phyloP scores from a whole-genome alignment of 169 alveolate genomes.

The Amoebophrya sp. region DNA sequence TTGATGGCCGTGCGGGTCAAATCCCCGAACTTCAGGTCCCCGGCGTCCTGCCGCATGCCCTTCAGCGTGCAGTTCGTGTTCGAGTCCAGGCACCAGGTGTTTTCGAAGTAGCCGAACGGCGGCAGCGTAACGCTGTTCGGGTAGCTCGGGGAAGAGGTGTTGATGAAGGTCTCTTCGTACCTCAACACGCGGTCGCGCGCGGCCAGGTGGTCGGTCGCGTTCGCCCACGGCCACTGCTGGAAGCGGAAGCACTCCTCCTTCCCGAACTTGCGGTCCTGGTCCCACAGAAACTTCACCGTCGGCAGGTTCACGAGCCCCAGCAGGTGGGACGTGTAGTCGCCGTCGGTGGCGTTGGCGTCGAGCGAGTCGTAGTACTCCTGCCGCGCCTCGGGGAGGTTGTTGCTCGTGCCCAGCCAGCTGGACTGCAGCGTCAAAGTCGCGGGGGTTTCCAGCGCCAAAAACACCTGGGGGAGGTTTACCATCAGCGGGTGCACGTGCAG shows the following conservation, averaged over 20 bases:
- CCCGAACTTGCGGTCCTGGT: not conserved
- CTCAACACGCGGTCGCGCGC: not conserved
- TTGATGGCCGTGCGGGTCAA: not conserved
- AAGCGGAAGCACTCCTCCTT: not conserved
- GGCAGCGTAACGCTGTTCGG: not conserved
- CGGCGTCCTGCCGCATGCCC: not conserved
- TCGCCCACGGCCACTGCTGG: not conserved
- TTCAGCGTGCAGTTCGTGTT: not conserved
- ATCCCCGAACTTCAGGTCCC: not conserved
- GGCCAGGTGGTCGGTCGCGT: not conserved
- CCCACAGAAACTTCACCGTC: not conserved
- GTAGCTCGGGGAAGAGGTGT: not conserved
- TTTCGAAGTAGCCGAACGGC: not conserved
- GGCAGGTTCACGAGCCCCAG: not conserved
- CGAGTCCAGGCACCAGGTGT: not conserved
- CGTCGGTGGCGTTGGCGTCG: not conserved
- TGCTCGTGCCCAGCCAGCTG: not conserved
- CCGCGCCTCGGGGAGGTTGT: not conserved
- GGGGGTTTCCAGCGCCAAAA: not conserved
- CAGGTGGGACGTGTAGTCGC: not conserved
- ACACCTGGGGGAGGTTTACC: not conserved
- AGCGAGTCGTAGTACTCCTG: not conserved
- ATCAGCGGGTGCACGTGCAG: not conserved
- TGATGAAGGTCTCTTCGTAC: not conserved
- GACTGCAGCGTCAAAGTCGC: not conserved